Evolutionary conservation across 768 basidiomycete species (phyloP).

Genomic region (Austroboletus festivus): DNA sequence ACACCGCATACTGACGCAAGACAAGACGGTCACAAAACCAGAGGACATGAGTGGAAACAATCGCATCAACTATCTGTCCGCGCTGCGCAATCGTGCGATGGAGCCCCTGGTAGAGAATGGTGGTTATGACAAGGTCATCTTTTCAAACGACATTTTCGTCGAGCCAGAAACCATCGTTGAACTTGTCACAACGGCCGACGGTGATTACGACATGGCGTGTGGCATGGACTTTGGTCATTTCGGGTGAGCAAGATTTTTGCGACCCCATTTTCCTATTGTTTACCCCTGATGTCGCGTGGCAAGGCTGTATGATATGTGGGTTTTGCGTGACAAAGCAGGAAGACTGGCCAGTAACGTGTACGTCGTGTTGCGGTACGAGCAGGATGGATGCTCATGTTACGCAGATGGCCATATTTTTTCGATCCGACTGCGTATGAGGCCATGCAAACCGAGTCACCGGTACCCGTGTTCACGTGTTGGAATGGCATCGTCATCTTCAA

Average conservation of each 20-base stretch:
- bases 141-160: constrained; percentile 42
- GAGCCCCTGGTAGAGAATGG: constrained; percentile 38
- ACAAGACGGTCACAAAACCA: constrained; percentile 8
- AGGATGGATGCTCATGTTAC: not conserved
- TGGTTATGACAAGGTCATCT: constrained; percentile 38
- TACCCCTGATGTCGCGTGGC: no score
- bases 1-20: constrained; percentile 13
- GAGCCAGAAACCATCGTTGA: constrained; percentile 40
- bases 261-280: constrained; percentile 6
- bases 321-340: constrained; percentile 20
- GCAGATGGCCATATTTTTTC: constrained; percentile 41
- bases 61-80: constrained; percentile 11
- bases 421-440: constrained; percentile 35
- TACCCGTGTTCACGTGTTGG: constrained; percentile 45
- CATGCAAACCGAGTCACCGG: constrained; percentile 38
- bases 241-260: constrained; percentile 29
- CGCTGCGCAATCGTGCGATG: constrained; percentile 40
- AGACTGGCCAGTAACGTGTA: constrained; percentile 16
- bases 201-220: constrained; percentile 43
- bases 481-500: constrained; percentile 42
- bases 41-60: not conserved
- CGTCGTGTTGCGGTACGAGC: not conserved
- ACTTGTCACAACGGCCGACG: constrained; percentile 36
- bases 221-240: constrained; percentile 38
- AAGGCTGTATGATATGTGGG: constrained; percentile 24